phyloP scores from a whole-genome alignment of 2,329 filamentous ascomycete species.

The Clonostachys chloroleuca region DNA sequence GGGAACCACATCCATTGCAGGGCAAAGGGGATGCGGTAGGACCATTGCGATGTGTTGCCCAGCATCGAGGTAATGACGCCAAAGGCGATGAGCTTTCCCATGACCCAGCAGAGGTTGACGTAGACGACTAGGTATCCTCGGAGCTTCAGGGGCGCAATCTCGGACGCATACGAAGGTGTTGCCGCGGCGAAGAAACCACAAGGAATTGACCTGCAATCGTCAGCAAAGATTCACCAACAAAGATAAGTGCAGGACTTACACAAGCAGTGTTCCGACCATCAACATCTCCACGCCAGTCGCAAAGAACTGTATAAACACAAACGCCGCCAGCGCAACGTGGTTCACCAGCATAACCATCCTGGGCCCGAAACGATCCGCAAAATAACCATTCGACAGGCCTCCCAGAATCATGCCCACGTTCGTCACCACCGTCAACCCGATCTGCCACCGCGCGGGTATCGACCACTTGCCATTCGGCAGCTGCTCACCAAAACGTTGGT shows the following conservation, averaged over 20 bases:
- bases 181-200: conserved; percentile 42
- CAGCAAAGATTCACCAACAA: too few relatives aligned
- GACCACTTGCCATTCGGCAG: conserved; percentile 41
- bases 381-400: conserved; percentile 8
- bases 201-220: conserved; percentile 28
- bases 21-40: conserved; percentile 34
- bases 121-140: conserved; percentile 39
- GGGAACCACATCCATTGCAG: conserved; percentile 36
- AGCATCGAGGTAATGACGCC: conserved; percentile 29
- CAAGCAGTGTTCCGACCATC: conserved; percentile 31
- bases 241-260: too few relatives aligned
- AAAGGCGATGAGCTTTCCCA: conserved; percentile 31
- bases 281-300: conserved; percentile 20
- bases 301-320: conserved; percentile 13
- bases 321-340: conserved; percentile 17
- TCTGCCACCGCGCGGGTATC: conserved; percentile 41
- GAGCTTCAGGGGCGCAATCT: conserved; percentile 36
- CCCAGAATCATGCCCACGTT: conserved; percentile 10
- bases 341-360: conserved; percentile 49
- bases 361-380: conserved; percentile 8
- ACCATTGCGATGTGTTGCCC: conserved; percentile 24
- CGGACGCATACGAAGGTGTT: conserved; percentile 40
- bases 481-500: conserved; percentile 49
- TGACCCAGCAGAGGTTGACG: conserved; percentile 18
- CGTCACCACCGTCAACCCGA: conserved; percentile 7